Evolutionary conservation across 805 yeast species (phyloP).

Genomic region (Wickerhamiella brachini): DNA sequence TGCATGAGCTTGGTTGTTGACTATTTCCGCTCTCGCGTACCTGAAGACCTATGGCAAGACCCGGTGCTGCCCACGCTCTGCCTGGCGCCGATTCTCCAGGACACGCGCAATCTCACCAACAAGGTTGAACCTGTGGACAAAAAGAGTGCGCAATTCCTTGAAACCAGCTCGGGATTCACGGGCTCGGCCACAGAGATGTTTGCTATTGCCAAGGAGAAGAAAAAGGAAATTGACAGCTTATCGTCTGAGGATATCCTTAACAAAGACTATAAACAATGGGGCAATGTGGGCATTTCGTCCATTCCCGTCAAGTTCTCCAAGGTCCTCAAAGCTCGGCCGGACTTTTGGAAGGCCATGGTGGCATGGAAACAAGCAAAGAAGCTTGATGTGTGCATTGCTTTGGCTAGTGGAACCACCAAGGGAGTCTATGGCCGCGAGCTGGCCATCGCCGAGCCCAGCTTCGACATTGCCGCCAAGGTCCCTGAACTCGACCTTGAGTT

Average conservation of each 20-base stretch:
- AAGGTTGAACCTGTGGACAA: conserved; percentile 48
- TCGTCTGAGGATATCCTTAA: conserved; percentile 46
- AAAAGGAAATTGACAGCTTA: conserved; percentile 51
- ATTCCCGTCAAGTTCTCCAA: conserved; percentile 49
- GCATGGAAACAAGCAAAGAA: conserved; percentile 23
- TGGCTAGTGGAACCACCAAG: conserved; percentile 29
- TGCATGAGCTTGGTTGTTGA: conserved; percentile 63
- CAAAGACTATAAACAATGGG: conserved; percentile 77
- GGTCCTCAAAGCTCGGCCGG: conserved; percentile 26
- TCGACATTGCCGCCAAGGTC: conserved; percentile 18
- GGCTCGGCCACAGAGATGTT: not conserved
- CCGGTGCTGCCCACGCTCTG: conserved; percentile 34
- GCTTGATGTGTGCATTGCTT: conserved; percentile 31
- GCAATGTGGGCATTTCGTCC: conserved; percentile 62
- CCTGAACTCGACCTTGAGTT: conserved; percentile 10
- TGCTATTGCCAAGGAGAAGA: conserved; percentile 30
- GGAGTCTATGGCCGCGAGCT: conserved; percentile 36
- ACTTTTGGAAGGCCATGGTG: conserved; percentile 20
- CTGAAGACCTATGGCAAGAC: conserved; percentile 15
- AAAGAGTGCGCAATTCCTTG: conserved; percentile 6
- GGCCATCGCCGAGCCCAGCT: conserved; percentile 20
- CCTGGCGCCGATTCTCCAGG: conserved; percentile 59
- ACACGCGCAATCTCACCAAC: conserved; percentile 53
- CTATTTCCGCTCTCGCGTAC: conserved; percentile 33
- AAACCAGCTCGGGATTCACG: conserved; percentile 2